phyloP scores from a whole-genome alignment of 2,329 filamentous ascomycete genomes.

The Fusarium sp. region DNA sequence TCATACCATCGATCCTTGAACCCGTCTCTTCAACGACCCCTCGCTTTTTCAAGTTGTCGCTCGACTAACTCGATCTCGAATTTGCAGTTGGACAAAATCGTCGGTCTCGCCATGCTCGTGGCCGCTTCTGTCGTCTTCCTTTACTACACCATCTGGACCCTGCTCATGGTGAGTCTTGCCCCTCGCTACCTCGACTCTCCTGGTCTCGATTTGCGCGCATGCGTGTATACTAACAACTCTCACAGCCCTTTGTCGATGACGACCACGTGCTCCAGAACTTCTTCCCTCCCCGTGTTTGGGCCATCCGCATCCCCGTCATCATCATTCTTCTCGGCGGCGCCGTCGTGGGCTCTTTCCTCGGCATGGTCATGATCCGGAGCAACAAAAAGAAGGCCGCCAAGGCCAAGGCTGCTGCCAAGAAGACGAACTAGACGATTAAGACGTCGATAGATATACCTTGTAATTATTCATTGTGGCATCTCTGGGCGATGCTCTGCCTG shows the following conservation, averaged over 20 bases:
- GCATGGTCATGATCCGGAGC: conserved; percentile 98
- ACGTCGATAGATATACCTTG: conserved; percentile 33
- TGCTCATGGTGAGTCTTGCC: conserved; percentile 82
- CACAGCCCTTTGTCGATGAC: conserved; percentile 94
- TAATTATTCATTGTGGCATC: conserved; percentile 35
- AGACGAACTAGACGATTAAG: conserved; percentile 75
- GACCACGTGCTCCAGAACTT: conserved; percentile 93
- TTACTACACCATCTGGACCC: conserved; percentile 98
- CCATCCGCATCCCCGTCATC: conserved; percentile 97
- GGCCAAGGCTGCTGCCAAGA: conserved; percentile 84
- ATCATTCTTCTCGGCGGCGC: conserved; percentile 91
- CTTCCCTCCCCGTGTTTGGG: conserved; percentile 98
- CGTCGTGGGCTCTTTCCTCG: conserved; percentile 95
- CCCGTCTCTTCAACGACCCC: conserved; percentile 40
- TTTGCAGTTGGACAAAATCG: conserved; percentile 86
- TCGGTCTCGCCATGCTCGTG: conserved; percentile 76
- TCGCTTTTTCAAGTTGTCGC: conserved; percentile 4
- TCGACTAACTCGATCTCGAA: conserved; percentile 25
- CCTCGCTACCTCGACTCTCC: conserved; percentile 8
- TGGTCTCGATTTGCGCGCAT: not conserved
- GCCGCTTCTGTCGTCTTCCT: conserved; percentile 72
- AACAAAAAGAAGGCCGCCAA: conserved; percentile 98
- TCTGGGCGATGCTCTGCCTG: conserved; percentile 18
- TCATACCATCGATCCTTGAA: conserved; percentile 1
- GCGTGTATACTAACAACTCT: conserved; percentile 24